Conservation (phyloP, 768 basidiomycete species). For the Dentipellis sp. region DNA sequence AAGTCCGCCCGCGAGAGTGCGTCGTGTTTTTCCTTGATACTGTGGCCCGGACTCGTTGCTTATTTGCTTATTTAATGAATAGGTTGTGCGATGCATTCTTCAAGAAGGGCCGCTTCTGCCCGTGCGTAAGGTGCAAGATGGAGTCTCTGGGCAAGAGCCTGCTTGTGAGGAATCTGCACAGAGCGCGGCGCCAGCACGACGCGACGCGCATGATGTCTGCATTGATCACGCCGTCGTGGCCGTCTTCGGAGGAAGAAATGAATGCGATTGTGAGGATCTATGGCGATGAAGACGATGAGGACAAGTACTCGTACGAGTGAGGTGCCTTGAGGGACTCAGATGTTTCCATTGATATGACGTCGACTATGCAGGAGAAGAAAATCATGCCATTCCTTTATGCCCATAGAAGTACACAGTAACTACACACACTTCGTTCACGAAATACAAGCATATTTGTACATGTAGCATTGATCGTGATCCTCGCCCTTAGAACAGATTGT, state of each 20-base stretch:
- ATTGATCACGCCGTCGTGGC: too few species aligned
- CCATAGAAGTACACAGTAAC: neutral
- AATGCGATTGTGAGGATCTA: too few species aligned
- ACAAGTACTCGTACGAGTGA: neutral
- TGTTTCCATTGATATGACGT: neutral
- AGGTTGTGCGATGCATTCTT: neutral
- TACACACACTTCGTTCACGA: neutral
- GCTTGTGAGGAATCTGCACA: neutral
- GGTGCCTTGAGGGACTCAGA: neutral
- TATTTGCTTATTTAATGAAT: neutral
- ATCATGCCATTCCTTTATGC: neutral
- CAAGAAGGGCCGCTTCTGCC: neutral
- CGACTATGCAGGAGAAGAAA: neutral
- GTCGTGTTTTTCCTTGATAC: neutral
- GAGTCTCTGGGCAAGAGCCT: neutral
- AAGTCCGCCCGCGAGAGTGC: neutral
- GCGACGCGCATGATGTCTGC: too few species aligned
- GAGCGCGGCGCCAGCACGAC: neutral
- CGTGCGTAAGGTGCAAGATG: neutral
- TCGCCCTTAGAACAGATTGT: conserved; percentile 66
- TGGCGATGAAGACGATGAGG: too few species aligned
- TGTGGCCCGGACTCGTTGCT: neutral
- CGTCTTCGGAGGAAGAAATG: too few species aligned
- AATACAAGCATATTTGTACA: neutral
- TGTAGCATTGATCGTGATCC: neutral